Base-by-base conservation (phyloP, 805 yeast genomes). In the Blastobotrys americana region DNA sequence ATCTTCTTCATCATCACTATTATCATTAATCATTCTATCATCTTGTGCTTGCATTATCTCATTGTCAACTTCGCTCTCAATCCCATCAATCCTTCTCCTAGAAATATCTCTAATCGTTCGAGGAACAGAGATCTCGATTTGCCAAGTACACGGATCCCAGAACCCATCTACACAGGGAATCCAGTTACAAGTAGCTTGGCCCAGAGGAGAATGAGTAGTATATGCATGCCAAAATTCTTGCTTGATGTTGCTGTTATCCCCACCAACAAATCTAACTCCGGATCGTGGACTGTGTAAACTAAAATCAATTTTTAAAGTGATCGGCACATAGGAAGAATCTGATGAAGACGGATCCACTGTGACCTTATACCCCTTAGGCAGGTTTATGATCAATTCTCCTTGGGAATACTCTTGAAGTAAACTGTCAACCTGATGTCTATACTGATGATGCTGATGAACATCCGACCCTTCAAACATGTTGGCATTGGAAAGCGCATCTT, bases 111-210 rank as follows among this genome's bases (percentile, higher is more conserved):
- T 77, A 1, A 89, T 71, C 0, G 90, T 80, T 55, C 85, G 75
- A 0, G 97, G 96, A 2, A 87, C 79, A 49, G 81, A 77, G n/a
- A 93, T 69, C 57, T 86, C 95, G 6, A 93, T 60, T 50, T 88
- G 88, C 97, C 97, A 93, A 0, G 96, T 83, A 36, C 84, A 82
- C 49, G 86, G 76, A 55, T 88, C 96, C 76, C 89, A 82, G 25
- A 88, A 62, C 37, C 82, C 84, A 52, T 93, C 97, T 4, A 93
- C 73, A 59, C 98, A 93, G 0, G 99, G 99, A 40, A 93, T 84
- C 99, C 99, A 93, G n/a, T 88, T 82, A 2, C 96, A 85, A 0
- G 97, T 84, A 13, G 93, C 77, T 3, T 83, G 72, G 15, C 87
- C 86, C 37, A 81, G 64, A 22, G 86, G 88, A 3, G 85, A 72